These are phyloP conservation scores for Chloris gayana DNA, from an alignment of 176 grass and related monocot genomes.

Conservation along the genomic window DNA sequence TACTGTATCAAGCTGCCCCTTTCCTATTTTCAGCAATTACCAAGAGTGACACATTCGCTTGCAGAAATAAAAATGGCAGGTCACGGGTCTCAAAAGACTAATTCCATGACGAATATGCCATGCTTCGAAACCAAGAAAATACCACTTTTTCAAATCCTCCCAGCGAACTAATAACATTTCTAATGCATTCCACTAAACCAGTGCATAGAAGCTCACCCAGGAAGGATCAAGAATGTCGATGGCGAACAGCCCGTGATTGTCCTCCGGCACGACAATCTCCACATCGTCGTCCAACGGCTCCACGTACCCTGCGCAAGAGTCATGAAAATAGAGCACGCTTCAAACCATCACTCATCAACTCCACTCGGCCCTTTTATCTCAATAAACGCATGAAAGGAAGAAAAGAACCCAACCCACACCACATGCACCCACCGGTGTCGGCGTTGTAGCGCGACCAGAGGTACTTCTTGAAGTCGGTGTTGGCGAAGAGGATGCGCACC, in stretches of 20 bases:
- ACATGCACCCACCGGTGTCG: slow-evolving; percentile 66
- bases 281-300: slow-evolving; percentile 74
- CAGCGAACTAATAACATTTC: neutral
- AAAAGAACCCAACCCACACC: slow-evolving; percentile 37
- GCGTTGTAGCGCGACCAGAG: slow-evolving; percentile 84
- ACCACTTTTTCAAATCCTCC: neutral
- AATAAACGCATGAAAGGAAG: neutral
- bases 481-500: slow-evolving; percentile 86
- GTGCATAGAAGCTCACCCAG: slow-evolving; percentile 49
- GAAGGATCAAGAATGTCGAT: slow-evolving; percentile 96
- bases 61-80: neutral
- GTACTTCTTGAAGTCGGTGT: slow-evolving; percentile 91
- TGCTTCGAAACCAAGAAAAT: slow-evolving; percentile 26
- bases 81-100: neutral
- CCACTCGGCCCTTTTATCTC: neutral
- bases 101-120: slow-evolving; percentile 34
- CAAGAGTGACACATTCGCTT: neutral
- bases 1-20: neutral
- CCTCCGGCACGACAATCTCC: slow-evolving; percentile 82
- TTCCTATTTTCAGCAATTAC: neutral
- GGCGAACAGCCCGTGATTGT: slow-evolving; percentile 83
- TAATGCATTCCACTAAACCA: neutral
- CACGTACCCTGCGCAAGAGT: slow-evolving; percentile 58
- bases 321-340: neutral
- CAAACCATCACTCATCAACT: neutral